Percentiles rank a stretch among this genome's conserved stretches.
Evolutionary conservation across 1,284 basidiomycete genomes (phyloP).

Genomic region (Calocybe gambosa): DNA sequence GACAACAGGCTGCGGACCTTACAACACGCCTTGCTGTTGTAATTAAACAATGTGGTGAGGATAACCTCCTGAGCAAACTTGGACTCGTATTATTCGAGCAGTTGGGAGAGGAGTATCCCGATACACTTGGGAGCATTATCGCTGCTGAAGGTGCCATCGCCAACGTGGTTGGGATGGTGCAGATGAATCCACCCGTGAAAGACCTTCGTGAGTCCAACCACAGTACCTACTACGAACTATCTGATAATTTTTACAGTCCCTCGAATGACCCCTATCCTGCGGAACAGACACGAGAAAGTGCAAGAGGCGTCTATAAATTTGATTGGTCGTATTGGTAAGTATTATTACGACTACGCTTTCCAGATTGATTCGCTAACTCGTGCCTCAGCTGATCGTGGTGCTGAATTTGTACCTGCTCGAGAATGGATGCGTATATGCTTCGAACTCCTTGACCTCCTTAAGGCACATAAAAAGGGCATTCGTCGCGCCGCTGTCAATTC

Average conservation of each 20-base stretch:
- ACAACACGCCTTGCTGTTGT: conserved; percentile 93
- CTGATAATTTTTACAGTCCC: conserved; percentile 57
- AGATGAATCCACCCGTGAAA: conserved; percentile 99
- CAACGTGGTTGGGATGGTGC: conserved; percentile 99
- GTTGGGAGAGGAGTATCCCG: conserved; percentile 98
- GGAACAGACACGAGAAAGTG: conserved; percentile 99
- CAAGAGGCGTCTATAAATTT: conserved; percentile 99
- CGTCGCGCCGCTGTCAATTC: conserved; percentile 98
- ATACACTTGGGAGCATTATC: conserved; percentile 97
- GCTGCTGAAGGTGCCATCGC: conserved; percentile 98
- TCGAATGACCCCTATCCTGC: conserved; percentile 98
- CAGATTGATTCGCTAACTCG: background rate
- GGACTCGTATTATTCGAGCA: conserved; percentile 98
- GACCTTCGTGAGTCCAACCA: conserved; percentile 73
- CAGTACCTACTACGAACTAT: conserved; percentile 7
- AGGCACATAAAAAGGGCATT: conserved; percentile 99
- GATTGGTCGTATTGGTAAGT: conserved; percentile 91
- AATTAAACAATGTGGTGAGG: conserved; percentile 98
- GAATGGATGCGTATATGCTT: conserved; percentile 99
- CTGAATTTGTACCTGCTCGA: conserved; percentile 95
- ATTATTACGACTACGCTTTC: background rate
- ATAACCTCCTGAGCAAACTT: conserved; percentile 91
- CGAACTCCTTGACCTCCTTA: conserved; percentile 93
- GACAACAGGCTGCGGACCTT: conserved; percentile 97
- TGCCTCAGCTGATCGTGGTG: conserved; percentile 85